phyloP scores from a whole-genome alignment of 1,284 basidiomycete genomes.

The Sporisorium graminicola region DNA sequence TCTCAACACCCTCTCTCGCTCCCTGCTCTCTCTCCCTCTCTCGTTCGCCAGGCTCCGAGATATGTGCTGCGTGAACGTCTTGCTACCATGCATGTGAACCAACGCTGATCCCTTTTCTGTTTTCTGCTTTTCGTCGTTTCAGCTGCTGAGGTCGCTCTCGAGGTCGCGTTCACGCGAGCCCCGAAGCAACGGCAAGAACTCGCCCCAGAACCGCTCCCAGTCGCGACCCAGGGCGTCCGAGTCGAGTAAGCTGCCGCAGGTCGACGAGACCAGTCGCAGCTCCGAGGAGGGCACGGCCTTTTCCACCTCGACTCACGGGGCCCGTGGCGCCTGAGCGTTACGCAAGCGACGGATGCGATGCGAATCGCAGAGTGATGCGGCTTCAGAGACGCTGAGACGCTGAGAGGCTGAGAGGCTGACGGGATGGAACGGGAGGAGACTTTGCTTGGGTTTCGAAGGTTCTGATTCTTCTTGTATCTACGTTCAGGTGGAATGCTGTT shows the following conservation, averaged over 20 bases:
- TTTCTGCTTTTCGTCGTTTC: background rate
- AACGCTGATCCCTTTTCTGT: background rate
- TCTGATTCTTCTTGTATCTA: too few species aligned
- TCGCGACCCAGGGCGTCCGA: slow-evolving; percentile 44
- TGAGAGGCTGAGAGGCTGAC: too few species aligned
- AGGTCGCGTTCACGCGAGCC: slow-evolving; percentile 66
- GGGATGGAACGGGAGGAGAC: too few species aligned
- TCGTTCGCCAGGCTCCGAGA: background rate
- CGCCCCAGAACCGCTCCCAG: slow-evolving; percentile 41
- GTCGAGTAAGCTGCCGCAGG: slow-evolving; percentile 51
- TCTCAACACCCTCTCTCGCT: slow-evolving; percentile 4
- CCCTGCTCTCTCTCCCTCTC: background rate
- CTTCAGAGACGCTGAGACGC: too few species aligned
- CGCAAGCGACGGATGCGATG: too few species aligned
- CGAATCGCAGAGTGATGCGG: too few species aligned
- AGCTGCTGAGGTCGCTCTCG: slow-evolving; percentile 58
- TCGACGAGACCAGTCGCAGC: slow-evolving; percentile 52
- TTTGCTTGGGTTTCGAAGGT: too few species aligned
- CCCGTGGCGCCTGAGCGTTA: background rate
- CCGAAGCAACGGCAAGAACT: slow-evolving; percentile 42
- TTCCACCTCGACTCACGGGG: slow-evolving; percentile 11
- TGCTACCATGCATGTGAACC: background rate
- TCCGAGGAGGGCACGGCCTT: slow-evolving; percentile 38
- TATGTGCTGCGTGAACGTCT: slow-evolving; percentile 2
- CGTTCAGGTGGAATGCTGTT: too few species aligned